These are phyloP conservation scores for Mrakia hoshinonis DNA, from an alignment of 768 basidiomycete species.

Conservation along the genomic window DNA sequence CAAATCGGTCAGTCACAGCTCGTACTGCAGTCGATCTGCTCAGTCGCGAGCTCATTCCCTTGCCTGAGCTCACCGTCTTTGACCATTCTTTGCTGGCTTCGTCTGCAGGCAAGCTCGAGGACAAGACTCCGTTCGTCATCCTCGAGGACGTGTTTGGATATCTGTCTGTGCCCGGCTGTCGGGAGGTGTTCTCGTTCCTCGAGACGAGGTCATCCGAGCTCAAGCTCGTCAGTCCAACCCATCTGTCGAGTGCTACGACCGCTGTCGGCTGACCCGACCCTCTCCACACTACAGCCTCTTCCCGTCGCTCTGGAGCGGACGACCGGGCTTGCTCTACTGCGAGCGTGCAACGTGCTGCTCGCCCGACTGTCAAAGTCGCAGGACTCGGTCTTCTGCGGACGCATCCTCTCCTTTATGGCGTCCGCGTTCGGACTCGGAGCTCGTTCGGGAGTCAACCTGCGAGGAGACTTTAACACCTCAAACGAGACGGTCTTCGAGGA, in stretches of 20 bases:
- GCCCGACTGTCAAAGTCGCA: constrained; percentile 76
- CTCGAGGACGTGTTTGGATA: constrained; percentile 21
- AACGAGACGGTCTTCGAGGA: constrained; percentile 33
- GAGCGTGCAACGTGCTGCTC: constrained; percentile 77
- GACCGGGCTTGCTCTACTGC: constrained; percentile 72
- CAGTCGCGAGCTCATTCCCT: neutral
- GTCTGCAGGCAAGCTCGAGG: constrained; percentile 24
- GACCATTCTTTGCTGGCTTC: neutral
- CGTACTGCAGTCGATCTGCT: neutral
- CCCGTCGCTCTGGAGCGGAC: constrained; percentile 51
- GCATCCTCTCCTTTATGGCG: constrained; percentile 78
- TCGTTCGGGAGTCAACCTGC: constrained; percentile 79
- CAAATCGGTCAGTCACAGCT: constrained; percentile 1
- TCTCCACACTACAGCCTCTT: constrained; percentile 13
- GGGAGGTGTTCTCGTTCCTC: constrained; percentile 23
- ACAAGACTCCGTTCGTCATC: constrained; percentile 14
- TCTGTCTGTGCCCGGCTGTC: constrained; percentile 16
- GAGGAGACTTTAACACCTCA: constrained; percentile 66
- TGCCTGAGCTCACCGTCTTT: neutral
- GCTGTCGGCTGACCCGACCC: neutral
- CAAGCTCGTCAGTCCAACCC: constrained; percentile 21
- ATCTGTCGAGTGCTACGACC: neutral
- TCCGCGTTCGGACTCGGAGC: constrained; percentile 80
- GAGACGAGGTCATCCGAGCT: constrained; percentile 16
- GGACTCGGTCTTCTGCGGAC: constrained; percentile 77